A percentile compares a stretch with the other conserved stretches of the same genome.
Evolutionary conservation across 1,139 yeast species (phyloP).

Genomic region (Blastobotrys malaysiensis): DNA sequence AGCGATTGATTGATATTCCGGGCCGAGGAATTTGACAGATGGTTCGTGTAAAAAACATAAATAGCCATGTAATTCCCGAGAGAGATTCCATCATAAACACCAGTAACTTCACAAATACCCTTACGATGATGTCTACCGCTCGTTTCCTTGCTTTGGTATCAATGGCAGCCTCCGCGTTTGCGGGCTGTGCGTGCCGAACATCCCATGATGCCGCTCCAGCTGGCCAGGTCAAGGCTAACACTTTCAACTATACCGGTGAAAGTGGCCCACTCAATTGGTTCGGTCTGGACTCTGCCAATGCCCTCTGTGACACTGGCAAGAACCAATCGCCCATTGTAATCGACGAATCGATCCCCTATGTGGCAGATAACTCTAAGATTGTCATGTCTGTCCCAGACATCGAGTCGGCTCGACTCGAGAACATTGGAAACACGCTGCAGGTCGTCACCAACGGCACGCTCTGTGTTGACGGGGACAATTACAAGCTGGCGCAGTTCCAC

Average conservation of each 20-base stretch:
- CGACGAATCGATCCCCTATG: neutral
- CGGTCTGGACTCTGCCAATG: slow-evolving; percentile 2
- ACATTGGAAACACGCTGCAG: neutral
- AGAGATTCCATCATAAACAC: too few relatives aligned
- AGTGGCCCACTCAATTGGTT: slow-evolving; percentile 3
- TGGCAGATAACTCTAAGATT: neutral
- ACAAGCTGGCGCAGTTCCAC: slow-evolving; percentile 8
- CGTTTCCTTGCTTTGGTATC: neutral
- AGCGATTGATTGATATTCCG: too few relatives aligned
- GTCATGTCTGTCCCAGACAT: neutral
- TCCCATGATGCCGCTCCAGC: neutral
- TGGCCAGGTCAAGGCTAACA: neutral
- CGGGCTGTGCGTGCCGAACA: neutral
- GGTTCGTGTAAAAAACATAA: too few relatives aligned
- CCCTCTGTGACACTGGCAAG: slow-evolving; percentile 1
- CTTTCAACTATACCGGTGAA: neutral
- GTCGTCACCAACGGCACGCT: neutral
- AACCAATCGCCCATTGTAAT: slow-evolving; percentile 1
- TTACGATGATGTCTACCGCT: neutral
- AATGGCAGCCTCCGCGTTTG: neutral
- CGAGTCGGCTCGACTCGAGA: neutral
- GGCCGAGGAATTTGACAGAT: too few relatives aligned
- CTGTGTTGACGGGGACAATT: neutral
- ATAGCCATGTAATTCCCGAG: too few relatives aligned
- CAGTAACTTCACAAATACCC: neutral